Evolutionary conservation across 495 filamentous ascomycete genomes (phyloP).

Genomic region (Penicillium taxi): DNA sequence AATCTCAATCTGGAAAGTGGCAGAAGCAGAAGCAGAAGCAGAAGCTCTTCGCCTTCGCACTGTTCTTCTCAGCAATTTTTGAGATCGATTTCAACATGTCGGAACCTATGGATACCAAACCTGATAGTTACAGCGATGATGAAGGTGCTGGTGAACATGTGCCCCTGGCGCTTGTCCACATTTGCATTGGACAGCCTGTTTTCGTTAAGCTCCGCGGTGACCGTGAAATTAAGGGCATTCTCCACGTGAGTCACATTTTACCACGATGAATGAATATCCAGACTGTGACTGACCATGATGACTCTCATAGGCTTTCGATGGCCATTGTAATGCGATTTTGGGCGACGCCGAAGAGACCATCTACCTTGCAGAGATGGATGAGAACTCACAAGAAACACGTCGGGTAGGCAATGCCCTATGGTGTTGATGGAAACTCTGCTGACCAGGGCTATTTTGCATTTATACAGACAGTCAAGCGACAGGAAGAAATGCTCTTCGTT

Average conservation of each 20-base stretch:
- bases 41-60: too few relatives aligned
- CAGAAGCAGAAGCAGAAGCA: too few relatives aligned
- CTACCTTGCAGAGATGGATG: constrained; percentile 75
- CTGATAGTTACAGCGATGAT: constrained; percentile 55
- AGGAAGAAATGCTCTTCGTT: constrained; percentile 99
- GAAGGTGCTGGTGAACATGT: constrained; percentile 61
- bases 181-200: constrained; percentile 89
- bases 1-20: constrained; percentile 12
- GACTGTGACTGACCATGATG: constrained; percentile 17
- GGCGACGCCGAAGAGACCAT: constrained; percentile 97
- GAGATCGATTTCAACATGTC: too few relatives aligned
- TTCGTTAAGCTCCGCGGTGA: constrained; percentile 96
- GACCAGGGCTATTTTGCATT: constrained; percentile 8
- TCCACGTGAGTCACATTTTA: constrained; percentile 60
- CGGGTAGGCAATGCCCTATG: constrained; percentile 38
- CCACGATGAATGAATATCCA: too few relatives aligned
- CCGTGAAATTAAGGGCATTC: constrained; percentile 85
- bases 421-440: constrained; percentile 2
- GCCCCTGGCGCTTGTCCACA: constrained; percentile 88
- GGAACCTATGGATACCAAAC: too few relatives aligned
- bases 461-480: constrained; percentile 78
- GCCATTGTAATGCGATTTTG: constrained; percentile 95
- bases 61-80: too few relatives aligned
- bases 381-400: constrained; percentile 71
- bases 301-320: constrained; percentile 80